Base-by-base conservation (phyloP, 2,329 filamentous ascomycete genomes). In the Gaeumannomyces sp. region DNA sequence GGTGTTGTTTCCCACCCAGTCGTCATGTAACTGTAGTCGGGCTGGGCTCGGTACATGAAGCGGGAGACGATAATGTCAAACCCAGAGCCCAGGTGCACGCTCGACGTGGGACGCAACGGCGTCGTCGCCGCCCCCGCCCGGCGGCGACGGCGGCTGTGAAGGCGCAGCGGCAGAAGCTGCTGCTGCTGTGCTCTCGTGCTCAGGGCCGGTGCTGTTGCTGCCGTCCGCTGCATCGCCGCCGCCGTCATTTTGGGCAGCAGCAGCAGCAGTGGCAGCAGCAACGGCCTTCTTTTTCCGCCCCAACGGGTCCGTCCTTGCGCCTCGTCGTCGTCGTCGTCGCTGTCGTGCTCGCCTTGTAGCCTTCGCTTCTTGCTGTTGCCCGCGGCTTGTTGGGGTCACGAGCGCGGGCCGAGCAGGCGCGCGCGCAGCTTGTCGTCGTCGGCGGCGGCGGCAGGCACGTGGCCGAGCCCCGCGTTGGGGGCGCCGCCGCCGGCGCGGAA, bases 381-480 rank as follows among this genome's bases (percentile, higher is more conserved):
- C n/a, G 63, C 66, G n/a, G 67, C 59, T 6, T 64, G 53, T 61
- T 38, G 61, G 13, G 60, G 35, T 25, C 64, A 64, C 16, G 38
- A 50, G 38, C 38, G 16, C 64, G 65, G 65, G 25, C 74, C 75
- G 28, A 74, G 70, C 25, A 75, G 38, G 60, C 72, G 70, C 4
- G 73, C 71, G 65, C 73, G 72, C 63, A 79, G 71, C 65, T 69
- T 66, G 3, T 69, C 63, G 31, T 67, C 65, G 29, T 33, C 56
- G 38, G 60, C n/a, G n/a, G n/a, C n/a, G n/a, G n/a, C 45, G 10
- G 69, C 64, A 2, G 75, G 69, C 13, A 73, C 70, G 70, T 77
- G 80, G 11, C 80, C 80, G 14, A 81, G 68, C 50, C 80, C 80
- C 29, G 76, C 73, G 69, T 79, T 80, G 53, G 73, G 72, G 8